Conservation (phyloP, 2,329 filamentous ascomycete species). For the Helotiales sp. region DNA sequence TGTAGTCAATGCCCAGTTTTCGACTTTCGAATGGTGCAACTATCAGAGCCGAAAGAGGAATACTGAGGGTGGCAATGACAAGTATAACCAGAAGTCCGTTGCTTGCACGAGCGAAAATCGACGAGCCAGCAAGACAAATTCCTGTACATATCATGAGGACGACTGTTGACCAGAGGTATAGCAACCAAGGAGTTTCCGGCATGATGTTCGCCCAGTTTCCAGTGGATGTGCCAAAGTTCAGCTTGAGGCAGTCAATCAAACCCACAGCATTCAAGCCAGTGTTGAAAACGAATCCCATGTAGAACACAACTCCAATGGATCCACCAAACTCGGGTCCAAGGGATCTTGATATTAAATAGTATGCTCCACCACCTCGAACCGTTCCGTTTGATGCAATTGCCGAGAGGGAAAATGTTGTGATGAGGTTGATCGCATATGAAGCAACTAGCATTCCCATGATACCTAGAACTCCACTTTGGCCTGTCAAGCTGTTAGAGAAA, state of each 20-base stretch:
- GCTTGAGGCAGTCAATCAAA: conserved; percentile 78
- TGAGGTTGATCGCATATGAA: conserved; percentile 81
- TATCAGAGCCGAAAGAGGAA: conserved; percentile 77
- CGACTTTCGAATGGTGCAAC: conserved; percentile 69
- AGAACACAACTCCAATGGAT: conserved; percentile 86
- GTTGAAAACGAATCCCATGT: conserved; percentile 87
- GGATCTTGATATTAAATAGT: conserved; percentile 86
- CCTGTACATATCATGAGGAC: conserved; percentile 73
- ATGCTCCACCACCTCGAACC: conserved; percentile 84
- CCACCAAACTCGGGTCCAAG: conserved; percentile 88
- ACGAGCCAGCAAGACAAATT: conserved; percentile 79
- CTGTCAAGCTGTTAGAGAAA: conserved; percentile 23
- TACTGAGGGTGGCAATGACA: conserved; percentile 76
- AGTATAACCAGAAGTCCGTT: conserved; percentile 76
- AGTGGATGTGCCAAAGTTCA: conserved; percentile 68
- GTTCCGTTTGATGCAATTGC: conserved; percentile 91
- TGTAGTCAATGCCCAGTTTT: conserved; percentile 72
- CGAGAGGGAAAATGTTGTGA: conserved; percentile 84
- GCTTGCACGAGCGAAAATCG: conserved; percentile 79
- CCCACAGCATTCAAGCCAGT: conserved; percentile 87
- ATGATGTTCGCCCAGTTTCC: conserved; percentile 65
- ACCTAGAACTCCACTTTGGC: conserved; percentile 75
- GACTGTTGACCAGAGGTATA: conserved; percentile 75
- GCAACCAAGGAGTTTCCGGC: conserved; percentile 74
- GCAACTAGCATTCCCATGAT: conserved; percentile 77